Base-by-base conservation (phyloP, 1,284 basidiomycete genomes). In the Cystobasidiaceae sp. region DNA sequence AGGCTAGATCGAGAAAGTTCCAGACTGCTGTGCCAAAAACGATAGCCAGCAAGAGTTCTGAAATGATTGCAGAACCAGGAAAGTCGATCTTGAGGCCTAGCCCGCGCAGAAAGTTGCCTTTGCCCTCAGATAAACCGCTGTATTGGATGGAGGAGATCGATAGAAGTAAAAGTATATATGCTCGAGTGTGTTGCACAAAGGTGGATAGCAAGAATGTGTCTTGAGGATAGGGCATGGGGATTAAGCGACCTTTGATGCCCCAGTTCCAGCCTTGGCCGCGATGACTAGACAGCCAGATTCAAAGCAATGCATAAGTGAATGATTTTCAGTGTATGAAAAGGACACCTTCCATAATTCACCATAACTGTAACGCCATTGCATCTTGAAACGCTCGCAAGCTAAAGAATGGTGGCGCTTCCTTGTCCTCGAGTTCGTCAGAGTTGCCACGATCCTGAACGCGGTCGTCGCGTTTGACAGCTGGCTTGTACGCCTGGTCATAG, bases 201-300 rank as follows among this genome's bases (percentile, higher is more conserved):
- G 49, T 44, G 15, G n/a, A 28, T 19, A 17, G n/a, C 3, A 64
- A 21, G 33, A 55, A 64, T 4, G 15, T 37, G 11, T 34, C n/a
- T 23, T 46, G 30, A 11, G 61, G 61, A 5, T 39, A 30, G 17
- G 51, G 43, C 30, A 19, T 28, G 19, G 61, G 61, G 28, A 64
- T 64, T 5, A 64, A 41, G 15, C 11, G 9, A 17, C 61, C 51
- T 41, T 64, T 64, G 51, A 64, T 56, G 2, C 61, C 61, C 61
- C 61, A 64, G 34, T 49, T 64, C 51, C 51, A 64, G 27, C 61
- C 61, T n/a, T 56, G 43, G 2, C 61, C 61, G 25, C 61, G 41
- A 41, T 64, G 61, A 34, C 61, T 64, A 32, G 9, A 15, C n/a
- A 28, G 21, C 27, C 23, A 8, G 17, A 8, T 7, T 49, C 21